Percentiles rank a stretch among this genome's conserved stretches.
Conservation (phyloP, 176 grass and related monocot species). For the Bolboschoenus planiculmis region DNA sequence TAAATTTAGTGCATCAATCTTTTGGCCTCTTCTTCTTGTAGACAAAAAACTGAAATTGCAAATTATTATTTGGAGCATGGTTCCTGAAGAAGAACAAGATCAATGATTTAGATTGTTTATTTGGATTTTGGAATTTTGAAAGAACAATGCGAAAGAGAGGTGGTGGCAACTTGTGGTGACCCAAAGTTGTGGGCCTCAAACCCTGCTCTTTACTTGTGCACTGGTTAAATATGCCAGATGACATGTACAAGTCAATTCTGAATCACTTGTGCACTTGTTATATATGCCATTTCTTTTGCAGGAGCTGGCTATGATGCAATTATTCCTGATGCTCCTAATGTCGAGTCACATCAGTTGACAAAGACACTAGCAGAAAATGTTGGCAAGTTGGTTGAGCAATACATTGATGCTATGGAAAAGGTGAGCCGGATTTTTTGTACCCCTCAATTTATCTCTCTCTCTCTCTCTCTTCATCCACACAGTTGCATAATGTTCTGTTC, state of each 20-base stretch:
- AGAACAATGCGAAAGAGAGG: background rate
- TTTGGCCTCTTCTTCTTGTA: background rate
- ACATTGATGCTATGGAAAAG: constrained; percentile 93
- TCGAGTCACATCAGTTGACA: constrained; percentile 48
- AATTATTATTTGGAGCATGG: background rate
- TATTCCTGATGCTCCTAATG: constrained; percentile 55
- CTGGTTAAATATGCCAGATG: no score
- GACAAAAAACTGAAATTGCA: background rate
- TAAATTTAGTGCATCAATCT: background rate
- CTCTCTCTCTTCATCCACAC: constrained; percentile 16
- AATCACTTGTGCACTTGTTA: background rate
- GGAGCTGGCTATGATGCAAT: constrained; percentile 72
- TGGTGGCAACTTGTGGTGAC: background rate
- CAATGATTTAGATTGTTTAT: background rate
- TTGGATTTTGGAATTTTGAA: background rate
- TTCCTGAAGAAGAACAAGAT: background rate
- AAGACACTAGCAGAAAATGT: constrained; percentile 55
- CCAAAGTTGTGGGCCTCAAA: background rate
- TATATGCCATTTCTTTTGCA: constrained; percentile 19
- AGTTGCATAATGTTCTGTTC: background rate
- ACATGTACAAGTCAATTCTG: background rate
- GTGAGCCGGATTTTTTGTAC: constrained; percentile 15
- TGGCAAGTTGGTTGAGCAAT: constrained; percentile 78
- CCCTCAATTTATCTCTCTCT: background rate
- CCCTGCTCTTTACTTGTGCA: background rate